Conservation (phyloP, 139 green algal genomes). For the Trebouxia sp. region DNA sequence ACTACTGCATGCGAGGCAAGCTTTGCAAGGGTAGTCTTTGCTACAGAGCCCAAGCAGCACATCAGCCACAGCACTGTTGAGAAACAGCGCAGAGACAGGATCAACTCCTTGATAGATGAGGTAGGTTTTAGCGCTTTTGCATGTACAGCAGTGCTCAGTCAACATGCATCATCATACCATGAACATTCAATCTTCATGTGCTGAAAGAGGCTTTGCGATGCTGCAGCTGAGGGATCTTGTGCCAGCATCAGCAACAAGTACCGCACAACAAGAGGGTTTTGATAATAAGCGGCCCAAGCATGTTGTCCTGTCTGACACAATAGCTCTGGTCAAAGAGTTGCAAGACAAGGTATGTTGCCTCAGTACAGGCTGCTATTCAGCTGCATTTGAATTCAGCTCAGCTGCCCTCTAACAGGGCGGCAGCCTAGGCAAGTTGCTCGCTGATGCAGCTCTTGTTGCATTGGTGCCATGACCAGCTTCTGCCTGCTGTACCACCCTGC, state of each 20-base stretch:
- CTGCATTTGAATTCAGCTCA: too few relatives aligned
- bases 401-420: too few relatives aligned
- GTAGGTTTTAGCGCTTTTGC: too few relatives aligned
- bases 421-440: too few relatives aligned
- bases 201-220: background rate
- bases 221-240: slow-evolving; percentile 52
- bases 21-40: background rate
- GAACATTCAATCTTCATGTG: background rate
- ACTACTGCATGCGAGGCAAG: too few relatives aligned
- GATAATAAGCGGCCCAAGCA: slow-evolving; percentile 64
- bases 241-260: slow-evolving; percentile 16
- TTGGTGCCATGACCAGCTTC: background rate
- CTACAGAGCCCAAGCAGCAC: slow-evolving; percentile 20
- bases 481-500: too few relatives aligned
- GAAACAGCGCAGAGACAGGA: slow-evolving; percentile 78
- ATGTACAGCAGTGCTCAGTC: too few relatives aligned
- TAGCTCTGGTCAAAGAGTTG: slow-evolving; percentile 60
- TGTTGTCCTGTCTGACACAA: slow-evolving; percentile 72
- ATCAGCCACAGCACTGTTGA: slow-evolving; percentile 78
- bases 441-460: background rate
- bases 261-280: slow-evolving; percentile 6
- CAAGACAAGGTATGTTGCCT: slow-evolving; percentile 41
- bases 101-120: slow-evolving; percentile 81
- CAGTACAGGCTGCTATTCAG: background rate
- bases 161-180: too few relatives aligned